These are phyloP conservation scores for Phytopythium aichiense DNA, from an alignment of 352 stramenopile species.

Conservation along the genomic window DNA sequence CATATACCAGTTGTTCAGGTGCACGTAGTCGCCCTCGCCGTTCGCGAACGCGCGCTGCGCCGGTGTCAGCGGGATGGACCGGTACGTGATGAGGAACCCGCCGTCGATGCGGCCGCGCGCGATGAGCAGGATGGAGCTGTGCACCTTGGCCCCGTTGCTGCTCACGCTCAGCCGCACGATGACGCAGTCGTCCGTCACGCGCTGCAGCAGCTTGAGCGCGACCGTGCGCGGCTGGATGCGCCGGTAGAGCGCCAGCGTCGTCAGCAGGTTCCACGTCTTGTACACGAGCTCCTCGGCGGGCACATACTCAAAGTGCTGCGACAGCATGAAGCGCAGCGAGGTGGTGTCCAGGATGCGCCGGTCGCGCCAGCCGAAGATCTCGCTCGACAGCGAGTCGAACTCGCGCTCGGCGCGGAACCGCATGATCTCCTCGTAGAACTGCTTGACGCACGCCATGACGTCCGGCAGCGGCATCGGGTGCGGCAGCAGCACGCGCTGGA, in stretches of 20 bases:
- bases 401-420: conserved; percentile 33
- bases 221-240: conserved; percentile 60
- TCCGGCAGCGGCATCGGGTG: conserved; percentile 30
- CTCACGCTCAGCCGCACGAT: conserved; percentile 50
- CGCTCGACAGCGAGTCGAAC: conserved; percentile 36
- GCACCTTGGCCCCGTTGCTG: conserved; percentile 22
- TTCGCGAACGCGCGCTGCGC: conserved; percentile 39
- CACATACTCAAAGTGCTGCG: conserved; percentile 46
- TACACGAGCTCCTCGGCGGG: conserved; percentile 48
- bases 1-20: conserved; percentile 76
- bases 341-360: conserved; percentile 30
- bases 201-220: conserved; percentile 48
- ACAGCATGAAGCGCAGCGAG: conserved; percentile 59
- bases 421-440: conserved; percentile 65
- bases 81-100: conserved; percentile 66
- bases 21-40: conserved; percentile 48
- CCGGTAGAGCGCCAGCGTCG: conserved; percentile 39
- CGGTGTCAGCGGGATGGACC: conserved; percentile 47
- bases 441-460: conserved; percentile 42
- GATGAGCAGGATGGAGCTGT: conserved; percentile 55
- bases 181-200: conserved; percentile 53
- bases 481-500: conserved; percentile 46
- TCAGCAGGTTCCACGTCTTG: conserved; percentile 68
- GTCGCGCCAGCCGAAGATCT: conserved; percentile 54
- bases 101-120: conserved; percentile 54